Evolutionary conservation across 176 grass and related monocot species (phyloP).

Genomic region (Oryza longistaminata): DNA sequence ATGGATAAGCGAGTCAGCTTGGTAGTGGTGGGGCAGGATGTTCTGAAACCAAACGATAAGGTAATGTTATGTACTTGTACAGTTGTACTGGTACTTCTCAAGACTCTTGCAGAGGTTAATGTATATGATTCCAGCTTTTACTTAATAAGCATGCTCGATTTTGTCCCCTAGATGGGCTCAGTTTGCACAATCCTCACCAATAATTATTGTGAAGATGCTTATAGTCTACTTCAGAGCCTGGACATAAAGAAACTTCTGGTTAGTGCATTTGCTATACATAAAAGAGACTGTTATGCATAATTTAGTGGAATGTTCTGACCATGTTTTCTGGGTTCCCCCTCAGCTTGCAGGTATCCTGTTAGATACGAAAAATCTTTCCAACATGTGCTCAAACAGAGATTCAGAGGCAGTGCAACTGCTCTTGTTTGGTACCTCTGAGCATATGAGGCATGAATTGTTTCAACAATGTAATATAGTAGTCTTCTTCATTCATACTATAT

Average conservation of each 20-base stretch:
- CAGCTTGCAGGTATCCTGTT: conserved; percentile 74
- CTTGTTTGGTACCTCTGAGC: conserved; percentile 38
- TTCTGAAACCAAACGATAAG: conserved; percentile 61
- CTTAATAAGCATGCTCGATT: conserved; percentile 44
- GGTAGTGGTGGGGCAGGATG: conserved; percentile 64
- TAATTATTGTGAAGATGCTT: conserved; percentile 56
- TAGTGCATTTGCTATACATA: conserved; percentile 31
- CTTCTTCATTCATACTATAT: conserved; percentile 14
- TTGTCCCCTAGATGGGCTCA: conserved; percentile 54
- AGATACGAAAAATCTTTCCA: conserved; percentile 61
- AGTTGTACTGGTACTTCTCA: conserved; percentile 9
- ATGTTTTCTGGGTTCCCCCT: conserved; percentile 11
- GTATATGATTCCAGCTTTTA: conserved; percentile 35
- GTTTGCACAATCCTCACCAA: conserved; percentile 56
- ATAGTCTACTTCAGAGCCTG: conserved; percentile 50
- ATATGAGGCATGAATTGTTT: conserved; percentile 56
- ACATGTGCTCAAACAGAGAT: conserved; percentile 55
- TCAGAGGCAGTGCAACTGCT: conserved; percentile 64
- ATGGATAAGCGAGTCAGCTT: conserved; percentile 51
- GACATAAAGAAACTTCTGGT: conserved; percentile 75
- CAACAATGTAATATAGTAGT: conserved; percentile 52
- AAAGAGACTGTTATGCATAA: neutral
- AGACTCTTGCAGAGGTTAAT: neutral
- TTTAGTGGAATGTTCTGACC: conserved; percentile 12
- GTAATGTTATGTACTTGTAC: conserved; percentile 44